Conservation (phyloP, 2,329 filamentous ascomycete genomes). For the Xylariaceae sp. region DNA sequence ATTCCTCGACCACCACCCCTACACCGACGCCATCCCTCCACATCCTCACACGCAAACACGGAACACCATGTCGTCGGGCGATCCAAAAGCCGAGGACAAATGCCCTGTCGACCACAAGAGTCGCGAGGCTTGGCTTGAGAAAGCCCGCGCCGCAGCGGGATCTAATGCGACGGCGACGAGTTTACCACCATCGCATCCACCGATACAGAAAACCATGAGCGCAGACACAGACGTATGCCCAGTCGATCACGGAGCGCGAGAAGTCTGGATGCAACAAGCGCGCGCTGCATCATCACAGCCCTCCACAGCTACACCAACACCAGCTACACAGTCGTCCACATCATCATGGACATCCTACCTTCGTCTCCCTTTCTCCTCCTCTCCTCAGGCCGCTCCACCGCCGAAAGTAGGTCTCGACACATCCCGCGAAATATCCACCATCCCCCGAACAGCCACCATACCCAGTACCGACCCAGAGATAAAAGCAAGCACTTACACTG, state of each 20-base stretch:
- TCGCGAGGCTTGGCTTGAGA: constrained; percentile 79
- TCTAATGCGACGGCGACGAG: constrained; percentile 25
- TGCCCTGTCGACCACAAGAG: constrained; percentile 92
- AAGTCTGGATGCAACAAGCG: constrained; percentile 55
- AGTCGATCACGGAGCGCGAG: constrained; percentile 65
- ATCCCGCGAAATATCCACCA: constrained; percentile 72
- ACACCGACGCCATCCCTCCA: constrained; percentile 1
- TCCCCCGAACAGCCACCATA: constrained; percentile 58
- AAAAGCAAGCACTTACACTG: constrained; percentile 16
- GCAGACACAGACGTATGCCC: constrained; percentile 49
- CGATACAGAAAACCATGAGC: constrained; percentile 12
- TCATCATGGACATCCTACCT: constrained; percentile 43
- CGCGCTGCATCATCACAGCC: background rate
- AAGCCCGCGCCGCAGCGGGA: constrained; percentile 50
- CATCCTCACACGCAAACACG: background rate
- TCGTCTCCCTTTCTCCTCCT: constrained; percentile 39
- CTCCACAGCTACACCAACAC: constrained; percentile 24
- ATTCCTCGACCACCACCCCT: constrained; percentile 5
- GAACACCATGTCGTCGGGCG: constrained; percentile 14
- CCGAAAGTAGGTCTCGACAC: constrained; percentile 47
- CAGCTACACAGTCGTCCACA: constrained; percentile 33
- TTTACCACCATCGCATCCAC: constrained; percentile 26
- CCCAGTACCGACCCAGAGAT: constrained; percentile 35
- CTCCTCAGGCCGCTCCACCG: constrained; percentile 13
- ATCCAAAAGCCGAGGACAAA: constrained; percentile 32